These are phyloP conservation scores for Pythium phragmitis DNA, from an alignment of 352 stramenopile genomes.

Conservation along the genomic window DNA sequence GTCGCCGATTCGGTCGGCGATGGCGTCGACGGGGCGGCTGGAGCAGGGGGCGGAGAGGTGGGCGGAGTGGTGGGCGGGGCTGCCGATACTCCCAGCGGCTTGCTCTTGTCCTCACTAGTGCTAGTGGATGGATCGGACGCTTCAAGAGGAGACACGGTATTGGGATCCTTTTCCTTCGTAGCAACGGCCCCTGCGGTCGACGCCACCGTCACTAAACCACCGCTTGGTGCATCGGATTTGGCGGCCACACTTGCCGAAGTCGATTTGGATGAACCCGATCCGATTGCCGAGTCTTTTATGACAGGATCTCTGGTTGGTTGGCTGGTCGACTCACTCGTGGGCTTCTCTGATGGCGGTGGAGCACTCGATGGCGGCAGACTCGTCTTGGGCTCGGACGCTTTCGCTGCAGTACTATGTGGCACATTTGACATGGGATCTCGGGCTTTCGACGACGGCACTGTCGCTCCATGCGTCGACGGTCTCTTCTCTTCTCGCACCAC, in stretches of 20 bases:
- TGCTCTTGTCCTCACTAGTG: neutral
- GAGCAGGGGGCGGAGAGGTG: slow-evolving; percentile 1
- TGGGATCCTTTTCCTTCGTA: neutral
- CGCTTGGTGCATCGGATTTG: neutral
- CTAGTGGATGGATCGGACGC: neutral
- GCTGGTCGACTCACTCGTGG: neutral
- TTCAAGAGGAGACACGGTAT: neutral
- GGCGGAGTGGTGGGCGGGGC: slow-evolving; percentile 1
- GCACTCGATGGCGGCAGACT: neutral
- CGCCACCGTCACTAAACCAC: neutral
- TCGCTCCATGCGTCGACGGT: neutral
- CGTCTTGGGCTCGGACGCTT: neutral
- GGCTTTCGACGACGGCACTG: neutral
- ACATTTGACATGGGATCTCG: neutral
- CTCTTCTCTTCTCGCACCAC: slow-evolving; percentile 10
- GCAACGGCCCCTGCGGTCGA: neutral
- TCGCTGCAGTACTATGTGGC: neutral
- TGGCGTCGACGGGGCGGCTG: slow-evolving; percentile 6
- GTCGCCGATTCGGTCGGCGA: slow-evolving; percentile 14
- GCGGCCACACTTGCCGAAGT: neutral
- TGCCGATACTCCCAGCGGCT: neutral
- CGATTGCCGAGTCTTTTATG: neutral
- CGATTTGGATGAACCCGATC: neutral
- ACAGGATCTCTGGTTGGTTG: neutral
- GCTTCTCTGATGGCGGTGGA: neutral